These are phyloP conservation scores for Apodospora peruviana DNA, from an alignment of 495 filamentous ascomycete species.

Conservation along the genomic window DNA sequence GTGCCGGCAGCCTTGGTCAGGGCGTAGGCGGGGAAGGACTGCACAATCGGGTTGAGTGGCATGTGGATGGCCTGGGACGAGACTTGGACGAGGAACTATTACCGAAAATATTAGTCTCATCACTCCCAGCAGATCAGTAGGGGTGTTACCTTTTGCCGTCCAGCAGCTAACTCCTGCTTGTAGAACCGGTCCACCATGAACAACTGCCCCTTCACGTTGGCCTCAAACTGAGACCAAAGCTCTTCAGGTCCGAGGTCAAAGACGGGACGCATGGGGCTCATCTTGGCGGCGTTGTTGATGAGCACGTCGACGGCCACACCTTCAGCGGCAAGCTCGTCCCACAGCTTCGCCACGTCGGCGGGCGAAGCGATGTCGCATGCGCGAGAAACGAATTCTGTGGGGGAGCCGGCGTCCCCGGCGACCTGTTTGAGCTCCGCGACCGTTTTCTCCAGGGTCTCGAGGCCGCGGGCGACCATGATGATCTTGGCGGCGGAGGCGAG, in stretches of 20 bases:
- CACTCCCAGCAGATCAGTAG: too few relatives aligned
- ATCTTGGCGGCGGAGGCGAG: conserved; percentile 16
- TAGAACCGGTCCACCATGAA: conserved; percentile 25
- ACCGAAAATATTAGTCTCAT: too few relatives aligned
- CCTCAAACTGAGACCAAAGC: conserved; percentile 23
- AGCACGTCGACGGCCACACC: conserved; percentile 30
- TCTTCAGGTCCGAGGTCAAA: conserved; percentile 20
- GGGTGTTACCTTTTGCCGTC: not conserved
- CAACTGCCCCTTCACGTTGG: conserved; percentile 25
- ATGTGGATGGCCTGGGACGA: conserved; percentile 21
- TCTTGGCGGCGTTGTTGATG: conserved; percentile 24
- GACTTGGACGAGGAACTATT: conserved; percentile 26
- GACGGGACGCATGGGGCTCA: conserved; percentile 9
- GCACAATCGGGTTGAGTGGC: conserved; percentile 2
- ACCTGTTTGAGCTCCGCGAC: conserved; percentile 5
- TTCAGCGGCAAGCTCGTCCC: conserved; percentile 19
- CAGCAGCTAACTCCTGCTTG: conserved; percentile 11
- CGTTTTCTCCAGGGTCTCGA: conserved; percentile 4
- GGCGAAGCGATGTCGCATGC: conserved; percentile 18
- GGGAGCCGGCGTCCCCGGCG: not conserved
- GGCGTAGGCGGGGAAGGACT: conserved; percentile 13
- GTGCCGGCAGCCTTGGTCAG: conserved; percentile 30
- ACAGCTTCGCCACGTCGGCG: conserved; percentile 22
- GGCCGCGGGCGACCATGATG: conserved; percentile 19
- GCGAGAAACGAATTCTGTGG: conserved; percentile 12